Conservation (phyloP, 2,329 filamentous ascomycete species). For the Stagonosporopsis tanaceti region DNA sequence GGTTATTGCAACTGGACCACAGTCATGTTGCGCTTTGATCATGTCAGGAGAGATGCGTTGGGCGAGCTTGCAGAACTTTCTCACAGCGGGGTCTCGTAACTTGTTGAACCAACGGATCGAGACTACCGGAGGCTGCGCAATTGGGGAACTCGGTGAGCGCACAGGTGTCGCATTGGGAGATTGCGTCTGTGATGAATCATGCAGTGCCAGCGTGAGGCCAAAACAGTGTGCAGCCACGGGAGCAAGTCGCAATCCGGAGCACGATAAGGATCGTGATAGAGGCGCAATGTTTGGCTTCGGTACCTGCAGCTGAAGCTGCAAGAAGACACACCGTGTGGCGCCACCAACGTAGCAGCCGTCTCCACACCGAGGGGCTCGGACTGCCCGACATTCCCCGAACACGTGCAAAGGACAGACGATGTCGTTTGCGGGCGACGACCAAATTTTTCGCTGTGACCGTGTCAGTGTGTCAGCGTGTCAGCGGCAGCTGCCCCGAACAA, state of each 20-base stretch:
- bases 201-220: conserved; percentile 9
- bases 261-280: conserved; percentile 19
- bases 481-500: conserved; percentile 36
- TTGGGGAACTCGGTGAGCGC: conserved; percentile 17
- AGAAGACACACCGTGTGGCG: conserved; percentile 24
- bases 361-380: conserved; percentile 17
- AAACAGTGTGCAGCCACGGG: conserved; percentile 4
- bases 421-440: conserved; percentile 28
- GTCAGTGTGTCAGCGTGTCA: conserved; percentile 22
- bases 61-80: conserved; percentile 24
- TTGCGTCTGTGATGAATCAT: conserved; percentile 1
- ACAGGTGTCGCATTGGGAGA: conserved; percentile 11
- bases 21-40: conserved; percentile 12
- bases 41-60: conserved; percentile 22
- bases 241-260: conserved; percentile 3
- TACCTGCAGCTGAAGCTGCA: conserved; percentile 24
- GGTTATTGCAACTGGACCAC: conserved; percentile 13
- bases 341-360: conserved; percentile 29
- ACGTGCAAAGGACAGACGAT: conserved; percentile 21
- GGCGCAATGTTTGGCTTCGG: conserved; percentile 17
- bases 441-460: conserved; percentile 26
- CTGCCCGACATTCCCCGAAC: conserved; percentile 20
- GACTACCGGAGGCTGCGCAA: conserved; percentile 10
- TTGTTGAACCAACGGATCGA: conserved; percentile 20
- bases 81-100: conserved; percentile 18